Base-by-base conservation (phyloP, 1,139 yeast genomes). In the Zygoascus meyerae region DNA sequence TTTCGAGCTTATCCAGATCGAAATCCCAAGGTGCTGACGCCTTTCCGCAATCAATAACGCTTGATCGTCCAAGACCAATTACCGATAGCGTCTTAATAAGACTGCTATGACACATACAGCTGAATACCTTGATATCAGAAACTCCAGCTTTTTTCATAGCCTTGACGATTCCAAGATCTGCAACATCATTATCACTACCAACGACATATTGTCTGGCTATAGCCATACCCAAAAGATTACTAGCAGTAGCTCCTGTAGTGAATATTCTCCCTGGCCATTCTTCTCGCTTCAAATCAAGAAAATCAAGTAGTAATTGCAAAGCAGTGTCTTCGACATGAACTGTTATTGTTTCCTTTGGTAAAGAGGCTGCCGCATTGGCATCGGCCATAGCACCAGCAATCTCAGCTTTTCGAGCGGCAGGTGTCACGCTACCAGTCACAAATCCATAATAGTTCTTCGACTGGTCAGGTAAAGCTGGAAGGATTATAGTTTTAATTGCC, bases 201-300 rank as follows among this genome's bases (percentile, higher is more conserved):
- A 42, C 41, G 18, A 55, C 46, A 36, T 47, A 51, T 37, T 58
- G 62, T 16, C 63, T 48, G 11, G 55, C 63, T 38, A 53, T 46
- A 2, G 58, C 57, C 39, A 60, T 46, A 1, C 55, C 63, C 15
- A 56, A 45, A 2, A 59, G 47, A 42, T 60, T 60, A 42, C 61
- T 55, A 8, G 62, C 57, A 9, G 63, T 60, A 6, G 63, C 63
- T 1, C 63, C 63, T 2, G 61, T 57, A 2, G 63, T 60, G 15
- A 60, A 32, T 2, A 57, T 50, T 34, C 58, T 41, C 11, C 61
- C 63, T 1, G 37, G 45, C 53, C 54, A 60, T 8, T 35, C 32
- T 0, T 18, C 30, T 2, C 51, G 44, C 12, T 55, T 54, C 9
- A 60, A 47, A 14, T 51, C 51, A 7, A 59, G 49, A 18, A 60